Evolutionary conservation across 179 eudicot species (phyloP).

Genomic region (Spinacia oleracea): DNA sequence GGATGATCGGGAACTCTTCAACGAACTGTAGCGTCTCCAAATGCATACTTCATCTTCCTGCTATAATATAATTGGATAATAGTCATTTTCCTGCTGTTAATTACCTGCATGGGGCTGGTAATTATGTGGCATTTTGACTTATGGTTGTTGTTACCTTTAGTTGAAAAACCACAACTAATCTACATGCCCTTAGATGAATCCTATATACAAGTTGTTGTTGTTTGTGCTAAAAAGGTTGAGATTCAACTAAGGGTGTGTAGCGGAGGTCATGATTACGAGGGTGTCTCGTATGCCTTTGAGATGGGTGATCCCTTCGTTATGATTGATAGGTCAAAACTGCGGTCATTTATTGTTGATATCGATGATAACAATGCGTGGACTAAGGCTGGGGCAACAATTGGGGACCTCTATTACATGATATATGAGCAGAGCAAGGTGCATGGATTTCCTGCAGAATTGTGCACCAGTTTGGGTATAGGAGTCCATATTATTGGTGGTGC

Average conservation of each 20-base stretch:
- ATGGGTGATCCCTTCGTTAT: conserved; percentile 40
- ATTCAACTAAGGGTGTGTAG: conserved; percentile 43
- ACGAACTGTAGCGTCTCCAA: too few relatives aligned
- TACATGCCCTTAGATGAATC: conserved; percentile 43
- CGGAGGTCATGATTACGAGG: conserved; percentile 51
- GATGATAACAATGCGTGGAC: conserved; percentile 41
- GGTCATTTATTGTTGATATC: conserved; percentile 38
- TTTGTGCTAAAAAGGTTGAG: conserved; percentile 35
- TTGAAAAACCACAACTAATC: conserved; percentile 37
- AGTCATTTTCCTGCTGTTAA: too few relatives aligned
- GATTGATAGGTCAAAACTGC: conserved; percentile 38
- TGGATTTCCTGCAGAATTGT: conserved; percentile 55
- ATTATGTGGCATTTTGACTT: too few relatives aligned
- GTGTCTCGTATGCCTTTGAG: conserved; percentile 40
- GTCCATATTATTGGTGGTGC: conserved; percentile 56
- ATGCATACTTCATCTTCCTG: too few relatives aligned
- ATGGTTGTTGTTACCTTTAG: conserved; percentile 36
- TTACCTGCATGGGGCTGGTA: too few relatives aligned
- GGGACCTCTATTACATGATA: conserved; percentile 40
- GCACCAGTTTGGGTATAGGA: conserved; percentile 47
- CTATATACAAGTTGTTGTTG: conserved; percentile 41
- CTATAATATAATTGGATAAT: too few relatives aligned
- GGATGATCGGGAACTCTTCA: too few relatives aligned
- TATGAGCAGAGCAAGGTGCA: conserved; percentile 36
- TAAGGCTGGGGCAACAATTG: conserved; percentile 47